Percentiles rank a stretch among this genome's conserved stretches.
Conservation (phyloP, 2,329 filamentous ascomycete genomes). For the Beauveria asiatica region DNA sequence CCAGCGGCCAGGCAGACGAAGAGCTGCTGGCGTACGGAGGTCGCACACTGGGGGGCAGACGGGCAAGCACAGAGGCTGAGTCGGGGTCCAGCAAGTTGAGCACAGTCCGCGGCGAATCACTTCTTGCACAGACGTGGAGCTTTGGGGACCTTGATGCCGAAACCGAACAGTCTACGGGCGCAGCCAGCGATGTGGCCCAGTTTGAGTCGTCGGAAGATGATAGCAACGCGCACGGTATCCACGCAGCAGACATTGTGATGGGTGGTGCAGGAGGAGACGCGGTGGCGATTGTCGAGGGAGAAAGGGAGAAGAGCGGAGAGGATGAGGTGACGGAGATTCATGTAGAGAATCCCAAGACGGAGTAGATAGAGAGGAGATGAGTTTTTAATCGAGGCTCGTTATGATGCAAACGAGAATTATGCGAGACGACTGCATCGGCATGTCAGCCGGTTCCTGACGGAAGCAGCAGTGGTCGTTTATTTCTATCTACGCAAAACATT, state of each 20-base stretch:
- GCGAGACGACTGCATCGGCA: neutral
- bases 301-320: slow-evolving; percentile 20
- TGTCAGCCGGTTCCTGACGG: neutral
- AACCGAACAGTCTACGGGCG: slow-evolving; percentile 26
- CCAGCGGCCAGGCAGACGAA: slow-evolving; percentile 22
- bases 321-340: slow-evolving; percentile 43
- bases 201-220: slow-evolving; percentile 31
- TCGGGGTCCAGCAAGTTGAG: neutral
- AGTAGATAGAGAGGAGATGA: neutral
- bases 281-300: slow-evolving; percentile 27
- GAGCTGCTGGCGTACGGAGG: slow-evolving; percentile 26
- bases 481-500: slow-evolving; percentile 1
- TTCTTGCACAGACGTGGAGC: slow-evolving; percentile 36
- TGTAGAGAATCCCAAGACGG: slow-evolving; percentile 30
- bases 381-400: neutral
- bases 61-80: slow-evolving; percentile 41
- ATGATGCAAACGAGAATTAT: neutral
- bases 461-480: neutral
- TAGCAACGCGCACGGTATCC: slow-evolving; percentile 16
- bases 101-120: slow-evolving; percentile 26
- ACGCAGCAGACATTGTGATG: slow-evolving; percentile 17
- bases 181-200: slow-evolving; percentile 36
- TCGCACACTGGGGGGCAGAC: slow-evolving; percentile 21
- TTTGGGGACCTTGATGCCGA: slow-evolving; percentile 31
- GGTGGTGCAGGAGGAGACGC: slow-evolving; percentile 16